These are phyloP conservation scores for Zygosaccharomyces pseudorouxii DNA, from an alignment of 805 yeast species.

Conservation along the genomic window DNA sequence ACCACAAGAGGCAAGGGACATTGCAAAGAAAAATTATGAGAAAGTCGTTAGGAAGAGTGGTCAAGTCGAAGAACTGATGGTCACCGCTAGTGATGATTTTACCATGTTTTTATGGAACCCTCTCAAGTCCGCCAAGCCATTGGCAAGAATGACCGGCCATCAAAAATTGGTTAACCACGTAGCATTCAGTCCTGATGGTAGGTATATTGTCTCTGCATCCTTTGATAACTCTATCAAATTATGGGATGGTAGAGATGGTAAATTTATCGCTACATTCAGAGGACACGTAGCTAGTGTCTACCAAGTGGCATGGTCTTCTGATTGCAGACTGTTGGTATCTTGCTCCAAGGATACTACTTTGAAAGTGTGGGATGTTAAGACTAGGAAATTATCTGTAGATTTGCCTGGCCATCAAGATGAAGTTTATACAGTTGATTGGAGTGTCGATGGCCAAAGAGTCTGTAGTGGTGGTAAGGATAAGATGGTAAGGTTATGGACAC, in stretches of 20 bases:
- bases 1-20: slow-evolving; percentile 44
- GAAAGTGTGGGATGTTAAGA: slow-evolving; percentile 92
- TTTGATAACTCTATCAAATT: slow-evolving; percentile 92
- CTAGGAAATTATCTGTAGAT: slow-evolving; percentile 78
- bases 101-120: slow-evolving; percentile 99
- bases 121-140: slow-evolving; percentile 67
- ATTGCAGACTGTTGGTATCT: slow-evolving; percentile 82
- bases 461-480: slow-evolving; percentile 99
- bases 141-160: slow-evolving; percentile 95
- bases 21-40: slow-evolving; percentile 50
- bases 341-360: slow-evolving; percentile 94
- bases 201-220: slow-evolving; percentile 84
- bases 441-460: slow-evolving; percentile 87
- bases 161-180: slow-evolving; percentile 96
- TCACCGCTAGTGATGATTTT: slow-evolving; percentile 94
- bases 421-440: slow-evolving; percentile 97
- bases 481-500: slow-evolving; percentile 91
- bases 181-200: slow-evolving; percentile 91
- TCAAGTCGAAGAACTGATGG: slow-evolving; percentile 75
- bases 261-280: slow-evolving; percentile 80
- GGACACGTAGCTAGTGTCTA: slow-evolving; percentile 98
- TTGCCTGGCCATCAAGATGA: slow-evolving; percentile 96
- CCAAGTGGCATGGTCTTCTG: slow-evolving; percentile 97
- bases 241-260: slow-evolving; percentile 95
- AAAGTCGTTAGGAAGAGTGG: slow-evolving; percentile 54